A percentile compares a stretch with the other conserved stretches of the same genome.
Evolutionary conservation across 768 basidiomycete species (phyloP).

Genomic region (Inosperma sp.): DNA sequence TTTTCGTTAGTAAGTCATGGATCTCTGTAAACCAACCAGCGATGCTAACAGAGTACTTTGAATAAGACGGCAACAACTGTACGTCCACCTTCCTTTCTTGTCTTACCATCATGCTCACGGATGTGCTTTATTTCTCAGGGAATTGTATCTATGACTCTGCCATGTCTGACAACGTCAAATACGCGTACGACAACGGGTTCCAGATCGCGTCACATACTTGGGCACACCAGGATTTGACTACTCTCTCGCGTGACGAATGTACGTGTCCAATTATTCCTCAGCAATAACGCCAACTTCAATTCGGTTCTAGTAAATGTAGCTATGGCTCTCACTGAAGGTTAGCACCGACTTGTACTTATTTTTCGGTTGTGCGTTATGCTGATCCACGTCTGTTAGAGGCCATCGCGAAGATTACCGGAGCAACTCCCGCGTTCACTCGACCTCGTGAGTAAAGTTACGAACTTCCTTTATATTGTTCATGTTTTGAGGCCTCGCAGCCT

Average conservation of each 20-base stretch:
- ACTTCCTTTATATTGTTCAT: background rate
- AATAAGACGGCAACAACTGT: conserved; percentile 35
- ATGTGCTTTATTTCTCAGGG: conserved; percentile 15
- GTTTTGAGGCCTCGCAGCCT: conserved; percentile 24
- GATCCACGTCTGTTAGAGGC: conserved; percentile 31
- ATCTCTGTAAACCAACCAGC: no score
- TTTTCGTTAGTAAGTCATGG: conserved; percentile 39
- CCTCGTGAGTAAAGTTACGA: conserved; percentile 31
- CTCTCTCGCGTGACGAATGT: conserved; percentile 31
- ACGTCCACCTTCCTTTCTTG: conserved; percentile 2
- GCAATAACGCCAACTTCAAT: background rate
- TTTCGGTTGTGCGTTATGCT: background rate
- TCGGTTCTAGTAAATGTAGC: conserved; percentile 27
- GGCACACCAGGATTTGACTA: conserved; percentile 37
- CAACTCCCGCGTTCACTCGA: conserved; percentile 35
- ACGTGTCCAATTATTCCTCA: background rate
- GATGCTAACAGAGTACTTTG: background rate
- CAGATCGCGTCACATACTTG: conserved; percentile 48
- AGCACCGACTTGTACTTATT: conserved; percentile 4
- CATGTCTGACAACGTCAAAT: conserved; percentile 26
- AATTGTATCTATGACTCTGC: conserved; percentile 36
- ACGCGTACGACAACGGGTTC: conserved; percentile 39
- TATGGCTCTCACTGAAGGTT: conserved; percentile 33
- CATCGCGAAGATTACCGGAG: conserved; percentile 33
- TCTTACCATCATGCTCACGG: background rate